Base-by-base conservation (phyloP, 2,329 filamentous ascomycete genomes). In the Colletotrichum truncatum region DNA sequence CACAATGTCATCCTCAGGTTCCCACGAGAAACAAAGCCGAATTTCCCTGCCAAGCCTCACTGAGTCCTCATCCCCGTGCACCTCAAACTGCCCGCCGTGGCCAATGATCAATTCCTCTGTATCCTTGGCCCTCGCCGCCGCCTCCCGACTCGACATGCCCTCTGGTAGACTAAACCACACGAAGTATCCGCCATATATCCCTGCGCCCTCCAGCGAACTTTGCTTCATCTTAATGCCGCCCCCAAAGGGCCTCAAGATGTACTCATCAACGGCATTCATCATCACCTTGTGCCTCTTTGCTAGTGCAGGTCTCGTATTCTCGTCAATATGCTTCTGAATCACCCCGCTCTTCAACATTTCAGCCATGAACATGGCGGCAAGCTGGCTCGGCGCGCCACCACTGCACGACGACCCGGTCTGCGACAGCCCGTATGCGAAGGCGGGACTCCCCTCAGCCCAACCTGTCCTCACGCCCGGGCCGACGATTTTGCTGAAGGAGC, bases 401-500 rank as follows among this genome's bases (percentile, higher is more conserved):
- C 84, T 85, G 32, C 80, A 76, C 18, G 85, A 86, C 2, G 82
- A 81, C 1, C 84, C 87, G 18, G 85, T 87, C 70, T 84, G 81
- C 12, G 83, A 78, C 1, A 88, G 70, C 0, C 87, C 87, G 53
- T 78, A 73, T 2, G 79, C 81, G 70, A 87, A 85, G 36, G 79
- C 82, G 0, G 84, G 81, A 6, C 88, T 90, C 1, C 86, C 91
- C 75, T 97, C 93, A 1, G 89, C 87, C 94, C 94, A 98, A n/a
- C 95, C 95, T 0, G 92, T 94, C 11, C 95, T 85, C 53, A 92
- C 78, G 1, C 95, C 96, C 0, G 95, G 94, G 0, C 89, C 93
- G 26, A 89, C 85, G 36, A 98, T 89, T 77, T 99, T 99, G 75
- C 89, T 93, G 77, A 98, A 98, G 6, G 91, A 93, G 21, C 92